Conservation (phyloP, 2,329 filamentous ascomycete genomes). For the Ophiocordyceps sinensis region DNA sequence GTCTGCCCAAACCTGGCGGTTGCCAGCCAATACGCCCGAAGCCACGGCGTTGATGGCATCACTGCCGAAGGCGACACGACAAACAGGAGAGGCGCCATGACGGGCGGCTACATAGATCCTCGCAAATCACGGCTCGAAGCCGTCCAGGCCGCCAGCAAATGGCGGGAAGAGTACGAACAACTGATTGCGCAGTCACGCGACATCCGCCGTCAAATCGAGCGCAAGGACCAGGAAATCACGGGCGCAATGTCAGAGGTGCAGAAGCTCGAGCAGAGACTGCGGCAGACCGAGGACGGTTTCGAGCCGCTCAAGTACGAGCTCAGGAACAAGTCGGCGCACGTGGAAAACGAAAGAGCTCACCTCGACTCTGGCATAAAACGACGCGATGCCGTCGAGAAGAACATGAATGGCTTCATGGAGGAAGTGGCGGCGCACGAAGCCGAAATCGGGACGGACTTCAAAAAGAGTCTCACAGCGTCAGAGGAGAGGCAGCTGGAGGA, state of each 20-base stretch:
- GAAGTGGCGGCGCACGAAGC: conserved; percentile 64
- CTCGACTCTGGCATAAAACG: conserved; percentile 53
- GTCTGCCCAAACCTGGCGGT: conserved; percentile 83
- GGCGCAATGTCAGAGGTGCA: conserved; percentile 70
- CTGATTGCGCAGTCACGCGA: conserved; percentile 48
- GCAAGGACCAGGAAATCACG: conserved; percentile 80
- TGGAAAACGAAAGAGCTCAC: conserved; percentile 58
- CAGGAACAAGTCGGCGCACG: conserved; percentile 55
- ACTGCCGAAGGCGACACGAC: conserved; percentile 90
- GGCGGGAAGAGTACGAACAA: conserved; percentile 59
- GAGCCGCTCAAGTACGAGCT: conserved; percentile 68
- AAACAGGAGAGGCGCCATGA: conserved; percentile 89
- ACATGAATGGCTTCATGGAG: conserved; percentile 62
- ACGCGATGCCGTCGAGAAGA: conserved; percentile 56
- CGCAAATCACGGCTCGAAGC: conserved; percentile 77
- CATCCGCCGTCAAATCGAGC: conserved; percentile 56
- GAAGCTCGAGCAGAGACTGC: conserved; percentile 65
- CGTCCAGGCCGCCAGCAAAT: conserved; percentile 59
- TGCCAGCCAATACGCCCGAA: conserved; percentile 81
- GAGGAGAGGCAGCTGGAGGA: conserved; percentile 71
- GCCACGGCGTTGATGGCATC: conserved; percentile 82
- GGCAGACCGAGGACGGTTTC: conserved; percentile 68
- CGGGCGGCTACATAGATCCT: conserved; percentile 84
- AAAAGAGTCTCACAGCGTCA: conserved; percentile 69
- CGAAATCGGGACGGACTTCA: conserved; percentile 77